Conservation (phyloP, 179 eudicot species). For the Drosera spatulata region DNA sequence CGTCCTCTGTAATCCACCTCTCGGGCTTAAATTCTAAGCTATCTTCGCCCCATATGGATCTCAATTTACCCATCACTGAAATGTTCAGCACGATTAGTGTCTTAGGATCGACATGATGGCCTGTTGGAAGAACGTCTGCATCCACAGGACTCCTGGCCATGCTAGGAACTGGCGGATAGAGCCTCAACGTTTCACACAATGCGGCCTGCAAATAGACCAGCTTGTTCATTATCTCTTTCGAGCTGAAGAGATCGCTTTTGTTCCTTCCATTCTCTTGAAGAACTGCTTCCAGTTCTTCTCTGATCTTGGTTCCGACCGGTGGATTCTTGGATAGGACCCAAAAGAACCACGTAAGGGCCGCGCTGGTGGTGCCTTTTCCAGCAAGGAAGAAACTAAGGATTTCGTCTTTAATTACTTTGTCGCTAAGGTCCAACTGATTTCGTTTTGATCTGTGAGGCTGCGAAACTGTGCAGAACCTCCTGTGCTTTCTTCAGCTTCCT, state of each 20-base stretch:
- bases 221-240: conserved; percentile 4
- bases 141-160: conserved; percentile 10
- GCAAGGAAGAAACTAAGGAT: conserved; percentile 31
- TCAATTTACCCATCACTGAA: too few relatives aligned
- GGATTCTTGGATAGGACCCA: conserved; percentile 34
- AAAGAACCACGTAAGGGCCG: conserved; percentile 45
- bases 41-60: conserved; percentile 20
- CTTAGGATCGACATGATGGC: conserved; percentile 16
- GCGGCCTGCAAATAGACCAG: conserved; percentile 26
- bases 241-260: not conserved
- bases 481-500: conserved; percentile 19
- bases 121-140: conserved; percentile 22
- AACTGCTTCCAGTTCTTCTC: conserved; percentile 11
- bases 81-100: too few relatives aligned
- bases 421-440: conserved; percentile 2
- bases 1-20: conserved; percentile 11
- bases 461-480: conserved; percentile 22
- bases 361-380: conserved; percentile 44
- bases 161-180: conserved; percentile 19
- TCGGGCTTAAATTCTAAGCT: not conserved
- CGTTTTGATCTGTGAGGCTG: conserved; percentile 9
- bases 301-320: conserved; percentile 16
- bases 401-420: conserved; percentile 33
- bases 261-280: not conserved
- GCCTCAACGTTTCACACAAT: conserved; percentile 8